Percentiles rank a stretch among this genome's conserved stretches.
These are phyloP conservation scores for Onygenales sp. DNA, from an alignment of 2,329 filamentous ascomycete genomes.

Conservation along the genomic window DNA sequence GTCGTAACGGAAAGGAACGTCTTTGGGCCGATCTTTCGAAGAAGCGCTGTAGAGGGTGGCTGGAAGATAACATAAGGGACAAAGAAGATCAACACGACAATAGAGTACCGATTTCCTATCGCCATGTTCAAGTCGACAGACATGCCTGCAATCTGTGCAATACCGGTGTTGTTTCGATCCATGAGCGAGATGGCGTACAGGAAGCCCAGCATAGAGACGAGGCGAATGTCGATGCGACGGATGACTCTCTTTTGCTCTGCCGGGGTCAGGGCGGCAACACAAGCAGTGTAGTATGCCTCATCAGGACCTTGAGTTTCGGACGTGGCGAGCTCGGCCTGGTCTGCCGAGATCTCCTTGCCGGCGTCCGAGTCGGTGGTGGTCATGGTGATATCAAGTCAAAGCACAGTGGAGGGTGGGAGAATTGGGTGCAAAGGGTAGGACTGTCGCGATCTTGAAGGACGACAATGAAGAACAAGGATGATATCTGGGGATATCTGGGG, in stretches of 20 bases:
- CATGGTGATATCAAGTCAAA: no score
- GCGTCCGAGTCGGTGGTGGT: no score
- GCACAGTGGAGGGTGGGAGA: no score
- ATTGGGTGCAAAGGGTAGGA: no score
- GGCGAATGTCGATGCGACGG: slow-evolving; percentile 55
- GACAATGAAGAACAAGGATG: no score
- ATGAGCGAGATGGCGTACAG: slow-evolving; percentile 70
- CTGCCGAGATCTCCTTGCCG: no score
- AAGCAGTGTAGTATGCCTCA: no score
- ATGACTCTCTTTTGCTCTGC: slow-evolving; percentile 59
- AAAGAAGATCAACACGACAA: slow-evolving; percentile 65
- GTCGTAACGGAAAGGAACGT: slow-evolving; percentile 15
- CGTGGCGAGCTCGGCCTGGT: no score
- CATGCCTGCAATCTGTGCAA: slow-evolving; percentile 58
- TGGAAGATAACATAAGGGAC: slow-evolving; percentile 63
- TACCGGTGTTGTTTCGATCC: slow-evolving; percentile 69
- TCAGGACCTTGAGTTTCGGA: no score
- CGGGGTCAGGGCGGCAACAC: no score
- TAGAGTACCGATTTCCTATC: slow-evolving; percentile 30
- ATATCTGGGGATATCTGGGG: no score
- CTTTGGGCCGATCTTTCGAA: slow-evolving; percentile 51
- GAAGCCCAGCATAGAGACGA: slow-evolving; percentile 52
- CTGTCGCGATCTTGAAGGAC: no score
- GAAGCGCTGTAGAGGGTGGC: slow-evolving; percentile 58
- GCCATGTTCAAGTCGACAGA: slow-evolving; percentile 18